Percentiles rank a stretch among this genome's conserved stretches.
These are phyloP conservation scores for Schizochytrium sp. DNA, from an alignment of 108 stramenopile genomes.

Conservation along the genomic window DNA sequence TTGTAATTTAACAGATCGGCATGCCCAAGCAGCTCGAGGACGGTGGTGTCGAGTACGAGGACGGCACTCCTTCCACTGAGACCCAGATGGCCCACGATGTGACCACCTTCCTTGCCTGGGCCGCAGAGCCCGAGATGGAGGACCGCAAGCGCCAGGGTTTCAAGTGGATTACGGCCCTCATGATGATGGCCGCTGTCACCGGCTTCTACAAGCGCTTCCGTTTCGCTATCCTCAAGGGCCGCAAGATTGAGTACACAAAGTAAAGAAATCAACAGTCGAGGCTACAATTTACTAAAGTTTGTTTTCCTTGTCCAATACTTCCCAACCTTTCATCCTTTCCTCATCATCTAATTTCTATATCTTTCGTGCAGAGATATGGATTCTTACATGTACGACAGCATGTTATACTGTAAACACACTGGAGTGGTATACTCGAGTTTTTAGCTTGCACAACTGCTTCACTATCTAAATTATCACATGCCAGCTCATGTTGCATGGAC, in stretches of 20 bases:
- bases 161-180: slow-evolving; percentile 83
- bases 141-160: slow-evolving; percentile 94
- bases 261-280: slow-evolving; percentile 60
- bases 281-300: too few relatives aligned
- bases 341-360: too few relatives aligned
- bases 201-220: slow-evolving; percentile 98
- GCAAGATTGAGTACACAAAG: slow-evolving; percentile 94
- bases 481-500: too few relatives aligned
- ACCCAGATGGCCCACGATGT: slow-evolving; percentile 81
- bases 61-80: slow-evolving; percentile 95
- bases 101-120: slow-evolving; percentile 73
- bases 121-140: slow-evolving; percentile 97
- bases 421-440: too few relatives aligned
- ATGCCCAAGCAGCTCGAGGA: slow-evolving; percentile 98
- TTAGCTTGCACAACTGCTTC: too few relatives aligned
- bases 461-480: too few relatives aligned
- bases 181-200: slow-evolving; percentile 84
- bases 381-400: too few relatives aligned
- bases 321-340: too few relatives aligned
- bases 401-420: too few relatives aligned
- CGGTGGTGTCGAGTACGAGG: slow-evolving; percentile 95
- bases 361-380: too few relatives aligned
- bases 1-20: slow-evolving; percentile 84
- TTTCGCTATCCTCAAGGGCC: slow-evolving; percentile 95
- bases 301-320: too few relatives aligned